These are phyloP conservation scores for Juglanconis juglandina DNA, from an alignment of 2,329 filamentous ascomycete species.

Conservation along the genomic window DNA sequence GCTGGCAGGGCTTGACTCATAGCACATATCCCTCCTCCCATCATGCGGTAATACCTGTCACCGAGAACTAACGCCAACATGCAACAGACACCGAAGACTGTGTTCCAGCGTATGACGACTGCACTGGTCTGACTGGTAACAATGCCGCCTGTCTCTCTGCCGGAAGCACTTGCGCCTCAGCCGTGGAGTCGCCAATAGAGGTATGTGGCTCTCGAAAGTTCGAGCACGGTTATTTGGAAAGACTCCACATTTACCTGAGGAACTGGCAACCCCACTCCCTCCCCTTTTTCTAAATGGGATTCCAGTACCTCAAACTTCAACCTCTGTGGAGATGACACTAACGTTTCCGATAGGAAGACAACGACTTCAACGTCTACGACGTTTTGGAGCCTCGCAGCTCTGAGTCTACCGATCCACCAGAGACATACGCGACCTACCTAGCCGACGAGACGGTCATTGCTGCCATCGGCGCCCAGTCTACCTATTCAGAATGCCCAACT, in stretches of 20 bases:
- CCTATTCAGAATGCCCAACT: constrained; percentile 39
- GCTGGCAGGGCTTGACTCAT: background rate
- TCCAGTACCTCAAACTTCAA: background rate
- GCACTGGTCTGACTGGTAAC: constrained; percentile 22
- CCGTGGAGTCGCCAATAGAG: constrained; percentile 24
- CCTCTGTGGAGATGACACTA: no score
- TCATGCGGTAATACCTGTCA: background rate
- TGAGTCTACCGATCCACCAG: constrained; percentile 35
- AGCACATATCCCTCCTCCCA: background rate
- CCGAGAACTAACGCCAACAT: background rate
- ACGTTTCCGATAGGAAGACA: background rate
- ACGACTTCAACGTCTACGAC: constrained; percentile 45
- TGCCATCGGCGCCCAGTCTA: constrained; percentile 42
- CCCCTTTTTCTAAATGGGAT: background rate
- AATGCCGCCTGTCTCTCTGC: constrained; percentile 30
- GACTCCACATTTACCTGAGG: background rate
- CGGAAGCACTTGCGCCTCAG: constrained; percentile 25
- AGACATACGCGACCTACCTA: constrained; percentile 41
- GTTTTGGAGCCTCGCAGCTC: constrained; percentile 29
- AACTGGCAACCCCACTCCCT: no score
- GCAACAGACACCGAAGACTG: constrained; percentile 22
- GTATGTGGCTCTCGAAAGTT: background rate
- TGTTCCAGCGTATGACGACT: constrained; percentile 20
- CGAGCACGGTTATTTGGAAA: background rate
- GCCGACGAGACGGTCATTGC: constrained; percentile 31